These are phyloP conservation scores for Cubamyces sp. DNA, from an alignment of 768 basidiomycete species.

Conservation along the genomic window DNA sequence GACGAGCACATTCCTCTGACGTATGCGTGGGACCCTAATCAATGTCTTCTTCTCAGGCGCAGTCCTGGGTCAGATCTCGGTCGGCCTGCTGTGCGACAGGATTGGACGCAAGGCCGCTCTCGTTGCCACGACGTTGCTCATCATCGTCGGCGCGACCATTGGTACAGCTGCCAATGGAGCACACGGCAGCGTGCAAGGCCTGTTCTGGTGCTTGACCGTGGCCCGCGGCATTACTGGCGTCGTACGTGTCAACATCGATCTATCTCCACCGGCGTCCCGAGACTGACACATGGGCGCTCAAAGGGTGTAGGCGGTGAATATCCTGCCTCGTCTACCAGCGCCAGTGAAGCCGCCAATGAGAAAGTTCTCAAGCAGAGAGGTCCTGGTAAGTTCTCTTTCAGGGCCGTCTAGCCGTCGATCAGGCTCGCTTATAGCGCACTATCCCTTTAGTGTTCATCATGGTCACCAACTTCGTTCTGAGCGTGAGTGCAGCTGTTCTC, in stretches of 20 bases:
- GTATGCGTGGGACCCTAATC: constrained; percentile 4
- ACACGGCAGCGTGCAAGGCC: constrained; percentile 54
- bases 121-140: constrained; percentile 66
- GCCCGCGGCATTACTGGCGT: constrained; percentile 73
- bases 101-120: constrained; percentile 79
- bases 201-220: constrained; percentile 78
- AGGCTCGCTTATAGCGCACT: constrained; percentile 1
- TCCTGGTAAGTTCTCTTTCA: constrained; percentile 45
- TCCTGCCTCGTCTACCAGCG: constrained; percentile 70
- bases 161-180: constrained; percentile 70
- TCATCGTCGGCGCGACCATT: constrained; percentile 70
- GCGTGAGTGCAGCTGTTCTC: constrained; percentile 43
- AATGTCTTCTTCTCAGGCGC: constrained; percentile 46
- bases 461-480: constrained; percentile 74
- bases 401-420: neutral
- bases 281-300: neutral
- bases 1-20: constrained; percentile 2
- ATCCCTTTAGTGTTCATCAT: constrained; percentile 64
- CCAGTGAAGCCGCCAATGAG: constrained; percentile 76
- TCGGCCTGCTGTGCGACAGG: constrained; percentile 74
- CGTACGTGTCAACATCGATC: constrained; percentile 40
- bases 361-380: constrained; percentile 62
- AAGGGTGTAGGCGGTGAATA: constrained; percentile 81
- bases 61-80: constrained; percentile 60
- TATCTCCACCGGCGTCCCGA: neutral